Conservation (phyloP, 257 asterid genomes). For the Cinchona pubescens region DNA sequence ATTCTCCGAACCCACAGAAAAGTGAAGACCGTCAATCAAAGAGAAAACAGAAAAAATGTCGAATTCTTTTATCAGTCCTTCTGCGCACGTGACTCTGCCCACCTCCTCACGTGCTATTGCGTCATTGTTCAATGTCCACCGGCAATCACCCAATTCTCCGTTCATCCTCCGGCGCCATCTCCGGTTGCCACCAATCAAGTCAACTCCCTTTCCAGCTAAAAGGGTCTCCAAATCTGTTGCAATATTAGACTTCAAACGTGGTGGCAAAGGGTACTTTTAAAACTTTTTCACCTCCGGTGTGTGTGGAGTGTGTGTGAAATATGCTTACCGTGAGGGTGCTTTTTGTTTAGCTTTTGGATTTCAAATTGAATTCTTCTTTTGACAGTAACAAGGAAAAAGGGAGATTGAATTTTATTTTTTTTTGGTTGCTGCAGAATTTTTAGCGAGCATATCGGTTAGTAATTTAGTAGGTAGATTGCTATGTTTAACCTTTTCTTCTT, state of each 20-base stretch:
- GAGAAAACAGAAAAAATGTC: conserved; percentile 29
- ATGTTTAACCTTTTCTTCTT: not conserved
- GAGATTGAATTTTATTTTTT: not conserved
- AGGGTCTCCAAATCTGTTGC: conserved; percentile 33
- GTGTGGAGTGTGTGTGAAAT: not conserved
- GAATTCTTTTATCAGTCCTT: conserved; percentile 19
- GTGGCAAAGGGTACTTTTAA: conserved; percentile 60
- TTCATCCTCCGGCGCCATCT: conserved; percentile 26
- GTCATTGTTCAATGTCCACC: conserved; percentile 13
- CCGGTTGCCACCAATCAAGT: conserved; percentile 19
- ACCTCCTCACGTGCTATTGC: conserved; percentile 23
- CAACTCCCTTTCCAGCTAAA: conserved; percentile 22
- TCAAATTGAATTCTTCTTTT: not conserved
- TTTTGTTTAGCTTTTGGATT: not conserved
- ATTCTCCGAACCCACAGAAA: not conserved
- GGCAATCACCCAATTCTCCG: conserved; percentile 28
- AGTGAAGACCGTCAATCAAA: not conserved
- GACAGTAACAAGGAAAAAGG: not conserved
- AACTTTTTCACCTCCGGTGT: not conserved
- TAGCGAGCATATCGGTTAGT: not conserved
- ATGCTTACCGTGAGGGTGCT: not conserved
- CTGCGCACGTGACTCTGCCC: conserved; percentile 19
- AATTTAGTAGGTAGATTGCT: not conserved
- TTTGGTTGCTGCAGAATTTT: not conserved
- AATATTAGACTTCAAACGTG: conserved; percentile 43